A percentile compares a stretch with the other conserved stretches of the same genome.
Evolutionary conservation across 108 stramenopile species (phyloP).

Genomic region (Aurantiochytrium sp.): DNA sequence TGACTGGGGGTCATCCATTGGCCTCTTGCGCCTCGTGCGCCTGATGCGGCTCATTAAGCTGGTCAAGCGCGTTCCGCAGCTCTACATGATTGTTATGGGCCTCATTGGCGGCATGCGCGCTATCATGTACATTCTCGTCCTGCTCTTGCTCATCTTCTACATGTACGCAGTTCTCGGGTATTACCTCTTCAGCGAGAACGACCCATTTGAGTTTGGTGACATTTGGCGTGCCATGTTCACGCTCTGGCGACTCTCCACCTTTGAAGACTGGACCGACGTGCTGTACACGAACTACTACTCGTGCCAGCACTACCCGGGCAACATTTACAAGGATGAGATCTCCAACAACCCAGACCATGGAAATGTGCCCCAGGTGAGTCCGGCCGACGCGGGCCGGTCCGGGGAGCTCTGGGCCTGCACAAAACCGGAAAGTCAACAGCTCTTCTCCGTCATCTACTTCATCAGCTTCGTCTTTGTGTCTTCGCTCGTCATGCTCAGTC

Average conservation of each 20-base stretch:
- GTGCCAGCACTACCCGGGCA: background rate
- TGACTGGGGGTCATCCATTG: slow-evolving; percentile 6
- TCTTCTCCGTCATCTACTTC: slow-evolving; percentile 33
- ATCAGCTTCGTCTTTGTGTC: slow-evolving; percentile 36
- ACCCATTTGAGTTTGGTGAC: slow-evolving; percentile 41
- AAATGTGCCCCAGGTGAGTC: too few relatives aligned
- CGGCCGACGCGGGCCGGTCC: background rate
- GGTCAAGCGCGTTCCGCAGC: slow-evolving; percentile 40
- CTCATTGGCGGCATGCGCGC: slow-evolving; percentile 38
- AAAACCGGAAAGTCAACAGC: background rate
- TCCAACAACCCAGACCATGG: too few relatives aligned
- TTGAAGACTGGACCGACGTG: slow-evolving; percentile 48
- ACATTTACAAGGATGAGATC: background rate
- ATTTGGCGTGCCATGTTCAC: slow-evolving; percentile 37
- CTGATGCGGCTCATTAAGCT: slow-evolving; percentile 37
- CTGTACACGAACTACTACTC: slow-evolving; percentile 38
- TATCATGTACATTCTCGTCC: slow-evolving; percentile 42
- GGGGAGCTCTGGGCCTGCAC: background rate
- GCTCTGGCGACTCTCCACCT: slow-evolving; percentile 40
- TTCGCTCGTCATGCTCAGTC: slow-evolving; percentile 39
- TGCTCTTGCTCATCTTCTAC: slow-evolving; percentile 48
- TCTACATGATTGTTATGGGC: slow-evolving; percentile 45
- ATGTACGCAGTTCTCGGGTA: slow-evolving; percentile 18
- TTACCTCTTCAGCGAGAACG: slow-evolving; percentile 29
- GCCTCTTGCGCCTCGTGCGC: slow-evolving; percentile 3